These are phyloP conservation scores for Volvox africanus DNA, from an alignment of 139 green algal genomes.

Conservation along the genomic window DNA sequence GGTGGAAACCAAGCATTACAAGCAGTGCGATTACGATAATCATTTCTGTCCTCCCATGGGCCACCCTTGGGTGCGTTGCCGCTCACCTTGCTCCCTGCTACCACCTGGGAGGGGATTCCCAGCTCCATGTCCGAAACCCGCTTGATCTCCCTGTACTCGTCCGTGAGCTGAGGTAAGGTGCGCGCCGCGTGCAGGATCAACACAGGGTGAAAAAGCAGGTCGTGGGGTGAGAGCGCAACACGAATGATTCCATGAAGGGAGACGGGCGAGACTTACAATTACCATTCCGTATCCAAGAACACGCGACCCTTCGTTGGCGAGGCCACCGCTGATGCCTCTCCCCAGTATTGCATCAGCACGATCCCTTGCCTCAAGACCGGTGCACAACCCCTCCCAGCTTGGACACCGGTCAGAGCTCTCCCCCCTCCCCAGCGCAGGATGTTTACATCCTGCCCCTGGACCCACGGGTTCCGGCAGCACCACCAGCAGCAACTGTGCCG, in stretches of 20 bases:
- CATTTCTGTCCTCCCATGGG: too few relatives aligned
- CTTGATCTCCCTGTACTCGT: slow-evolving; percentile 60
- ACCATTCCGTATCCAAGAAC: too few relatives aligned
- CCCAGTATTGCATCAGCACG: too few relatives aligned
- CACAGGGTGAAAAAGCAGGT: neutral
- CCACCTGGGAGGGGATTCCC: slow-evolving; percentile 42
- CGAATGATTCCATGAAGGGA: neutral
- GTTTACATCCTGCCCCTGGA: too few relatives aligned
- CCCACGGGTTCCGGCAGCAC: slow-evolving; percentile 55
- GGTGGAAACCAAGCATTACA: neutral
- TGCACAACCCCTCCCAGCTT: neutral
- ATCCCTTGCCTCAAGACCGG: too few relatives aligned
- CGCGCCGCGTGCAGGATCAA: neutral
- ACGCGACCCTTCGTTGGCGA: too few relatives aligned
- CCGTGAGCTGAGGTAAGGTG: neutral
- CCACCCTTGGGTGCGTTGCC: neutral
- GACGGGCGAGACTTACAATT: too few relatives aligned
- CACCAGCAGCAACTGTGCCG: slow-evolving; percentile 54
- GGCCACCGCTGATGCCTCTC: too few relatives aligned
- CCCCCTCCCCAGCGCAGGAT: neutral
- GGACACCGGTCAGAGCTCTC: neutral
- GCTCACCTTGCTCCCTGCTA: slow-evolving; percentile 26
- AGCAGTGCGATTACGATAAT: too few relatives aligned
- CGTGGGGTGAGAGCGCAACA: neutral
- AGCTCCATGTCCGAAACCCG: slow-evolving; percentile 51